Conservation (phyloP, 768 basidiomycete species). For the Candolleomyces efflorescens region DNA sequence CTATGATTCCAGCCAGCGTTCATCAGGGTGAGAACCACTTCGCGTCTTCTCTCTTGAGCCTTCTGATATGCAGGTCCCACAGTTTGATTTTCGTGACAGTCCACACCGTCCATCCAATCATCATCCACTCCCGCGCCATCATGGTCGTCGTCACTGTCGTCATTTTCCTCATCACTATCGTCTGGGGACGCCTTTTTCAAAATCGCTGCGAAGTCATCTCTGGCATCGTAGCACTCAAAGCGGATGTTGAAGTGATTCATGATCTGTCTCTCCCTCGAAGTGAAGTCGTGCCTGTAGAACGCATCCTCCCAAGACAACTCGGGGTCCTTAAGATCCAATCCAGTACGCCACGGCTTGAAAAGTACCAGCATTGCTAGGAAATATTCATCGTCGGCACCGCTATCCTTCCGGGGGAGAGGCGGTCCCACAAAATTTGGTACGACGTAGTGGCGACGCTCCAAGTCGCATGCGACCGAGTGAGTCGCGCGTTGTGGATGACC, state of each 20-base stretch:
- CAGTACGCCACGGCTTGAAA: background rate
- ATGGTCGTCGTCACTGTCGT: too few species aligned
- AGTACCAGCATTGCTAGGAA: background rate
- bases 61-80: too few species aligned
- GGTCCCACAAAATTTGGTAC: slow-evolving; percentile 24
- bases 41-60: too few species aligned
- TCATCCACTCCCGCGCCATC: too few species aligned
- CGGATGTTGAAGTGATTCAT: slow-evolving; percentile 19
- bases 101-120: too few species aligned
- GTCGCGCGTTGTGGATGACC: background rate
- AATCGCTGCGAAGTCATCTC: slow-evolving; percentile 18
- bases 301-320: slow-evolving; percentile 12
- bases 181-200: slow-evolving; percentile 6
- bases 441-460: background rate
- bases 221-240: slow-evolving; percentile 22
- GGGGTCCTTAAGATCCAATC: slow-evolving; percentile 13
- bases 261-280: slow-evolving; percentile 6
- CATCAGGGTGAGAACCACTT: too few species aligned
- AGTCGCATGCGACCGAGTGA: background rate
- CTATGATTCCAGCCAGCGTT: too few species aligned
- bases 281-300: slow-evolving; percentile 10
- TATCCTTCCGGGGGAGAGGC: slow-evolving; percentile 19
- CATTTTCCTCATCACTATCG: background rate
- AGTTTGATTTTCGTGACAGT: too few species aligned
- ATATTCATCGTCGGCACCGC: background rate